Evolutionary conservation across 2,329 filamentous ascomycete genomes (phyloP), one percentile per base, ranked within the genome.

Genomic region (Nannizziopsis arthrosporioides): DNA sequence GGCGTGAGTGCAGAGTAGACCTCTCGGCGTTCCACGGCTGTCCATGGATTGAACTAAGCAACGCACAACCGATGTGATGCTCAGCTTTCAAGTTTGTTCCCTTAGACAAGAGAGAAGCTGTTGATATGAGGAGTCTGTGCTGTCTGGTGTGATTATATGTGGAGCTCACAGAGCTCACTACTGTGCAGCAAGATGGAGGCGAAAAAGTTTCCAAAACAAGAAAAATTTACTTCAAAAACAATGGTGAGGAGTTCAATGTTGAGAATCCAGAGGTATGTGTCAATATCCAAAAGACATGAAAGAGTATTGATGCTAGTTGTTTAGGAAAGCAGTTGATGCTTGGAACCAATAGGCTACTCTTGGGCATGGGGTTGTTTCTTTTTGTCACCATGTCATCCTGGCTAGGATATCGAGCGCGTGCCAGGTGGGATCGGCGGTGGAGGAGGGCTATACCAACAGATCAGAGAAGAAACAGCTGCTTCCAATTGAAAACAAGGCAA

Each of bases 11-110:
- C 61, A n/a, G 69, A 72, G 69, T 58, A 66, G 68, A 71, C 68
- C 68, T 66, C 69, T 69, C 58, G 55, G 68, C 68, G 68, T 70
- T 68, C 69, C 69, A 71, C 67, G 68, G 64, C 62, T 63, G 59
- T 65, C 65, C 67, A 69, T 71, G 55, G 61, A 61, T 48, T 37
- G 45, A 35, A 42, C 38, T 36, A 11, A 36, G 36, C 37, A 14
- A 17, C 30, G 27, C 15, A 36, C 37, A 11, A n/a, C 38, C 17
- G 19, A n/a, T 22, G 30, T 47, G 37, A 4, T 2, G 9, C 11
- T 22, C 4, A 38, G 36, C 27, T 8, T 17, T 36, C 38, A 30
- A 47, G 17, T 47, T 41, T 32, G 35, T 36, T 19, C 30, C 35
- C 17, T 32, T 32, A 27, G 34, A 46, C 36, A 35, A 39, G 37